Evolutionary conservation across 306 rosid genomes (phyloP).

Genomic region (Trichosanthes cucumerina): DNA sequence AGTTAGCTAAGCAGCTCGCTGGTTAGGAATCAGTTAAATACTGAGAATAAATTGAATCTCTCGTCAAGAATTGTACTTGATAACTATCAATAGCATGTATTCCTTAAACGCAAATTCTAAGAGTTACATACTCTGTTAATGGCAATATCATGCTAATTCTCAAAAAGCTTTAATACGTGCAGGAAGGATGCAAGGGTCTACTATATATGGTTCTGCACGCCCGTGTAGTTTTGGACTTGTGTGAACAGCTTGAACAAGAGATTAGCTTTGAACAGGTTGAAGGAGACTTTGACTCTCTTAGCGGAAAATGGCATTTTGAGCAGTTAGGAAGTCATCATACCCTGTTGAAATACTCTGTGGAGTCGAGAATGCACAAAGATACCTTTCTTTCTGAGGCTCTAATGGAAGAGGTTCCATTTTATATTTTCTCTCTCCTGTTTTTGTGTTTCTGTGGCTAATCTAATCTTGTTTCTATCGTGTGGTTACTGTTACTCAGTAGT

Average conservation of each 20-base stretch:
- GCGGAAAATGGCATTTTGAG: slow-evolving; percentile 86
- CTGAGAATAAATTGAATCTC: background rate
- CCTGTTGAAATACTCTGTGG: slow-evolving; percentile 75
- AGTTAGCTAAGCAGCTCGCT: background rate
- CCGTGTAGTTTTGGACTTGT: slow-evolving; percentile 87
- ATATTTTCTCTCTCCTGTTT: background rate
- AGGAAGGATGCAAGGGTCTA: slow-evolving; percentile 97
- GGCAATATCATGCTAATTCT: slow-evolving; percentile 1
- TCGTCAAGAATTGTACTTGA: background rate
- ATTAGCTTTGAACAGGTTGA: slow-evolving; percentile 88
- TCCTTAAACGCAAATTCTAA: background rate
- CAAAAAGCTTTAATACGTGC: slow-evolving; percentile 5
- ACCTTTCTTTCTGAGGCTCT: slow-evolving; percentile 92
- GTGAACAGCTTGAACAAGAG: slow-evolving; percentile 71
- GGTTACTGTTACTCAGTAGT: background rate
- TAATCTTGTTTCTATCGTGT: background rate
- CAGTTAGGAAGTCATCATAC: slow-evolving; percentile 96
- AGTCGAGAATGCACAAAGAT: slow-evolving; percentile 86
- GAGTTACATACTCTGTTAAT: background rate
- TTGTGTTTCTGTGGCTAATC: background rate
- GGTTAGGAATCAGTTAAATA: background rate
- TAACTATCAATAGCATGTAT: background rate
- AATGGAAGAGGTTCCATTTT: slow-evolving; percentile 72
- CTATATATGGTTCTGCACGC: slow-evolving; percentile 99
- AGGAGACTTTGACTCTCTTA: slow-evolving; percentile 87